Conservation (phyloP, 2,329 filamentous ascomycete genomes). For the Neoarthrinium moseri region DNA sequence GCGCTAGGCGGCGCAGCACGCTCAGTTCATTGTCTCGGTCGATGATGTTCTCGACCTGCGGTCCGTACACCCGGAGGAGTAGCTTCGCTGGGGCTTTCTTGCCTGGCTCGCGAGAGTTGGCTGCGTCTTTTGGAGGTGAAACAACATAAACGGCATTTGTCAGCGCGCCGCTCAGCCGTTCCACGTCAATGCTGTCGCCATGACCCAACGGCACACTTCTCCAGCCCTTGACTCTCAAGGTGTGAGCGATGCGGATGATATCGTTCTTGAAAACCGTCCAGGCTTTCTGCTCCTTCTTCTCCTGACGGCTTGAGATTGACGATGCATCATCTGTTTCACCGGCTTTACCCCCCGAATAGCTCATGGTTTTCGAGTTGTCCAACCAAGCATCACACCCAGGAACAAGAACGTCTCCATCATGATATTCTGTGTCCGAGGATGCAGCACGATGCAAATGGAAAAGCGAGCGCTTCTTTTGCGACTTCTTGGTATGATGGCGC, state of each 20-base stretch:
- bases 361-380: slow-evolving; percentile 87
- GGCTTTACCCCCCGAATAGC: slow-evolving; percentile 61
- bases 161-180: slow-evolving; percentile 82
- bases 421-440: slow-evolving; percentile 83
- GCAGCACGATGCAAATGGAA: slow-evolving; percentile 44
- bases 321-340: slow-evolving; percentile 38
- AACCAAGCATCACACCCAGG: slow-evolving; percentile 81
- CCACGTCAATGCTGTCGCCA: slow-evolving; percentile 67
- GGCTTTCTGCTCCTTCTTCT: slow-evolving; percentile 68
- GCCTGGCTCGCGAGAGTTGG: slow-evolving; percentile 29
- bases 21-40: slow-evolving; percentile 87
- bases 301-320: slow-evolving; percentile 41
- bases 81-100: slow-evolving; percentile 63
- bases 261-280: slow-evolving; percentile 92
- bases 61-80: slow-evolving; percentile 87
- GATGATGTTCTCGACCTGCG: slow-evolving; percentile 93
- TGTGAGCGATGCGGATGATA: slow-evolving; percentile 86
- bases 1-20: slow-evolving; percentile 80
- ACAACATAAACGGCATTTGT: slow-evolving; percentile 98
- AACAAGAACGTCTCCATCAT: slow-evolving; percentile 78
- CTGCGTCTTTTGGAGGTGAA: slow-evolving; percentile 69
- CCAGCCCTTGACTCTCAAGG: slow-evolving; percentile 88
- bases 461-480: slow-evolving; percentile 27
- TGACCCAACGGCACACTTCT: slow-evolving; percentile 72
- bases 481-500: slow-evolving; percentile 41